Conservation (phyloP, 768 basidiomycete species). For the Termitomyces titanicus region DNA sequence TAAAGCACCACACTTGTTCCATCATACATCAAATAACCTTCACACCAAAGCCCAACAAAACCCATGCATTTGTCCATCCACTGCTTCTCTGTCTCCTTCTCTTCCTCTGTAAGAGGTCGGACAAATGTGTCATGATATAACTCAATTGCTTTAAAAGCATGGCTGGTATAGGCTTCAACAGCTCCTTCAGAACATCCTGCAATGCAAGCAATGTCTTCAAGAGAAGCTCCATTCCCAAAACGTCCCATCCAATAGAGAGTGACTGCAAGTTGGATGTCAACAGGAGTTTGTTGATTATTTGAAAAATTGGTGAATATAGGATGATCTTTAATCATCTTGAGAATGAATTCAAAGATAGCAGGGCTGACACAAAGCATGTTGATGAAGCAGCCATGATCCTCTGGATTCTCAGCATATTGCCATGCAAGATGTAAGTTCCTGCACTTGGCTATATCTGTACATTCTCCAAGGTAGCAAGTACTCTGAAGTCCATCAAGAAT, state of each 20-base stretch:
- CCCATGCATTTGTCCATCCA: conserved; percentile 9
- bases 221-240: conserved; percentile 19
- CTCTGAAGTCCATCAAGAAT: too few relatives aligned
- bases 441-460: too few relatives aligned
- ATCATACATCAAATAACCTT: conserved; percentile 28
- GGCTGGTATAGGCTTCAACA: conserved; percentile 10
- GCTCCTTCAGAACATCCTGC: conserved; percentile 17
- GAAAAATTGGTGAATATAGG: conserved; percentile 18
- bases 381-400: conserved; percentile 11
- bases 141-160: too few relatives aligned
- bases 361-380: conserved; percentile 17
- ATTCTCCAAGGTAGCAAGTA: too few relatives aligned
- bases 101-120: background rate
- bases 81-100: conserved; percentile 8
- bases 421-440: conserved; percentile 15
- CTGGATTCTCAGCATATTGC: conserved; percentile 10
- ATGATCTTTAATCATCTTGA: conserved; percentile 12
- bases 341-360: conserved; percentile 10
- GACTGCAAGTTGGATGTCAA: conserved; percentile 21
- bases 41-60: conserved; percentile 19
- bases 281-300: conserved; percentile 17
- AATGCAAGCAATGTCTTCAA: conserved; percentile 18
- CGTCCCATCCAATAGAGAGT: conserved; percentile 20
- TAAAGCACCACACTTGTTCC: conserved; percentile 28
- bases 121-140: too few relatives aligned